These are phyloP conservation scores for Corymbia maculata DNA, from an alignment of 345 rosid species.

Conservation along the genomic window DNA sequence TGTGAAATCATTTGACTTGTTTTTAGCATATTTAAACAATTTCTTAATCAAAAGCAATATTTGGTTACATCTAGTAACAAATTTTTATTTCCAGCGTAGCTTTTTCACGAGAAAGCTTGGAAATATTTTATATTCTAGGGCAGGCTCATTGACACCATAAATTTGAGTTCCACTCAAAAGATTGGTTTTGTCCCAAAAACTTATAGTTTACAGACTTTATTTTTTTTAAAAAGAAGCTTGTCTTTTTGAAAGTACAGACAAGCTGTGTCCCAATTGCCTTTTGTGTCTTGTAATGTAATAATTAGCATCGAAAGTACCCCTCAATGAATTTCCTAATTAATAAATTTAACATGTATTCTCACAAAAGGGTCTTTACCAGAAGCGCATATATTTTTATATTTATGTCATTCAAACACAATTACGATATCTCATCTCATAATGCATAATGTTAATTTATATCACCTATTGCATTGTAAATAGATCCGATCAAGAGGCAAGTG, in stretches of 20 bases:
- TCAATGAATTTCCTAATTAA: neutral
- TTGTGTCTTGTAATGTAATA: neutral
- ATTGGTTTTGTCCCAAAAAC: neutral
- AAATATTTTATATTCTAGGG: neutral
- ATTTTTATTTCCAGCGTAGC: neutral
- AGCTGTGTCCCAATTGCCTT: neutral
- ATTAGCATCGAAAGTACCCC: neutral
- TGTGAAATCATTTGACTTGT: neutral
- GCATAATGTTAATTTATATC: neutral
- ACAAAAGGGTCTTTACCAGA: neutral
- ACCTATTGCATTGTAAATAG: neutral
- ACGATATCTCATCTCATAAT: neutral
- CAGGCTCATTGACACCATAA: neutral
- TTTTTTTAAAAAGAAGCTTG: neutral
- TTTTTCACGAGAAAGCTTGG: neutral
- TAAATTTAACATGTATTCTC: neutral
- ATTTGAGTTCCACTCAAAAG: neutral
- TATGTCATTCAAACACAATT: neutral
- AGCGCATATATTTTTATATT: neutral
- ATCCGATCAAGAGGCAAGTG: neutral
- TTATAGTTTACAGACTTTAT: neutral
- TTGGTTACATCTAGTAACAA: neutral
- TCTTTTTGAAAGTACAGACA: neutral
- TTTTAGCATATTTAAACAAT: neutral
- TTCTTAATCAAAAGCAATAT: neutral